Percentiles rank a stretch among this genome's conserved stretches.
phyloP scores from a whole-genome alignment of 108 stramenopile species.

The Fragilaria radians region DNA sequence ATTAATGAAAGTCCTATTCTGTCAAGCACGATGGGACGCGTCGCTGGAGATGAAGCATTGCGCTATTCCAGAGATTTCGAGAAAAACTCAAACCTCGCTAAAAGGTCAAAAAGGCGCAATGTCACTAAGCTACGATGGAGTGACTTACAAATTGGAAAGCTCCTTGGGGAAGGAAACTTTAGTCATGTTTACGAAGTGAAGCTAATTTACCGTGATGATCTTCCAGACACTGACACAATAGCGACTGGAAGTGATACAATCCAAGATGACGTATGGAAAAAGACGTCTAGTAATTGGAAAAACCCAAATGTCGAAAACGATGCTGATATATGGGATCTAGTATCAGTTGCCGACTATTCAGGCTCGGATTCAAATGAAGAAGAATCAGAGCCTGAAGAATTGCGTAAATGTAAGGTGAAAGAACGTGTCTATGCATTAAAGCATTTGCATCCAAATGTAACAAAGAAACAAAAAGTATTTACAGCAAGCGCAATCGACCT shows the following conservation, averaged over 20 bases:
- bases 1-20: too few species aligned
- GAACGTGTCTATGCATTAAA: slow-evolving; percentile 8
- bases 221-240: background rate
- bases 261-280: background rate
- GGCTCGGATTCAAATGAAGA: slow-evolving; percentile 1
- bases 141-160: slow-evolving; percentile 4
- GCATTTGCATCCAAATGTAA: background rate
- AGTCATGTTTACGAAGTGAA: slow-evolving; percentile 10
- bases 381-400: background rate
- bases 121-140: slow-evolving; percentile 4
- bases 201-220: background rate
- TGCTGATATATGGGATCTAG: slow-evolving; percentile 5
- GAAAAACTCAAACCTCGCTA: slow-evolving; percentile 1
- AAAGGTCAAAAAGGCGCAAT: background rate
- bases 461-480: slow-evolving; percentile 7
- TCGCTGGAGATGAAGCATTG: background rate
- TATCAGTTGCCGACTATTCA: slow-evolving; percentile 2
- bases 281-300: background rate
- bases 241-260: background rate
- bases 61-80: slow-evolving; percentile 1
- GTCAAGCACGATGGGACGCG: background rate
- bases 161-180: slow-evolving; percentile 6
- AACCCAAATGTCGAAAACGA: background rate
- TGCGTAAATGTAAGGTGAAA: too few species aligned
- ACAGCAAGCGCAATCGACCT: slow-evolving; percentile 23